Percentiles rank a stretch among this genome's conserved stretches.
phyloP scores from a whole-genome alignment of 2,329 filamentous ascomycete species.

The Polytolypa hystricis region DNA sequence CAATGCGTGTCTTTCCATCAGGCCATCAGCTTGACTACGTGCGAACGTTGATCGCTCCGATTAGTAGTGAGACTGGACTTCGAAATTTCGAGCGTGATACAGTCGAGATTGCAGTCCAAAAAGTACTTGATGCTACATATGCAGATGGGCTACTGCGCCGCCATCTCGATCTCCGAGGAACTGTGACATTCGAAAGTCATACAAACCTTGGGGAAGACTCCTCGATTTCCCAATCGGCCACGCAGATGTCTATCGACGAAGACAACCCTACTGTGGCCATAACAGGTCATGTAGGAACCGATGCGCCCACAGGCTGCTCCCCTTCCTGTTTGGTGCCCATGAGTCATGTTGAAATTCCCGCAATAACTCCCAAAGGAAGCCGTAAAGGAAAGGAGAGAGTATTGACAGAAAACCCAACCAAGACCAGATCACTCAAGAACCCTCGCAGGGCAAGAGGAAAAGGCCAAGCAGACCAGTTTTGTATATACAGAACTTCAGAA shows the following conservation, averaged over 20 bases:
- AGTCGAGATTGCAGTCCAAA: constrained; percentile 1
- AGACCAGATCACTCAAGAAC: background rate
- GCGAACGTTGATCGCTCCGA: background rate
- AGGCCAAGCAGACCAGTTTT: constrained; percentile 1
- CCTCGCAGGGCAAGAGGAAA: background rate
- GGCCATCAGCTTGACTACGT: background rate
- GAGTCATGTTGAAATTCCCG: no score
- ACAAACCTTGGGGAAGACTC: background rate
- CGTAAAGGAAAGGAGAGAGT: background rate
- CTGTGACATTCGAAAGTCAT: no score
- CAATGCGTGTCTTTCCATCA: background rate
- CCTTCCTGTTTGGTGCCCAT: no score
- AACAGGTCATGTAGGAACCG: no score
- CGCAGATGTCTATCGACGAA: background rate
- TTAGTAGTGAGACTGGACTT: constrained; percentile 2
- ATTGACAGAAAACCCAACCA: background rate
- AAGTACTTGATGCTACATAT: background rate
- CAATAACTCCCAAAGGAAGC: no score
- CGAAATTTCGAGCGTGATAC: constrained; percentile 1
- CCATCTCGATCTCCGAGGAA: background rate
- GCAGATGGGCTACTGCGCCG: constrained; percentile 1
- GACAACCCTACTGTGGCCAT: no score
- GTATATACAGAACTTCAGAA: constrained; percentile 1
- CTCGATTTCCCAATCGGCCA: background rate
- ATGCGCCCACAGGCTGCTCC: no score